Evolutionary conservation across 257 asterid genomes (phyloP).

Genomic region (Penstemon barbatus): DNA sequence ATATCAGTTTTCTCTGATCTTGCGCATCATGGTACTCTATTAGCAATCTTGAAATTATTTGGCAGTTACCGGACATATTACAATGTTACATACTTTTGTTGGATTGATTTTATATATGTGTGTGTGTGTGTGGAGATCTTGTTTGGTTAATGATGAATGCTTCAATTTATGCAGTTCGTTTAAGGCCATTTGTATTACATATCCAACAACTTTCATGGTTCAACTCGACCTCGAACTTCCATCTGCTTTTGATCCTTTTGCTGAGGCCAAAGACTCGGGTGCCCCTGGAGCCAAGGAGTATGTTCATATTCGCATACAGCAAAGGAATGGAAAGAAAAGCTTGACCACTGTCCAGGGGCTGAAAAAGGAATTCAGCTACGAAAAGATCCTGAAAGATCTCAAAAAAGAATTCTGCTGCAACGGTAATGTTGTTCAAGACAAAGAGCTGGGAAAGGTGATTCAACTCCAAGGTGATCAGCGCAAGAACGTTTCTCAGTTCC

Average conservation of each 20-base stretch:
- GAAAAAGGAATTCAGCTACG: conserved; percentile 53
- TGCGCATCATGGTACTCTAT: too few relatives aligned
- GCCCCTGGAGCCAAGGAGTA: conserved; percentile 58
- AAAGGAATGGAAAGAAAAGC: conserved; percentile 62
- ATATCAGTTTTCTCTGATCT: too few relatives aligned
- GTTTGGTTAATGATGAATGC: too few relatives aligned
- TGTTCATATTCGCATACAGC: conserved; percentile 62
- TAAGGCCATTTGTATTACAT: background rate
- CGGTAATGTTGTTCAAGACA: conserved; percentile 60
- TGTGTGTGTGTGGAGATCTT: too few relatives aligned
- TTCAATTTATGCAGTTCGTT: conserved; percentile 8
- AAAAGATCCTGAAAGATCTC: conserved; percentile 50
- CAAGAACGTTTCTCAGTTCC: conserved; percentile 54
- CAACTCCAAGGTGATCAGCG: conserved; percentile 68
- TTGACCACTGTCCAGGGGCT: conserved; percentile 54
- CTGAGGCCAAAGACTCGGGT: conserved; percentile 50
- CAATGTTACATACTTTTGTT: background rate
- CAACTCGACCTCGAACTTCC: conserved; percentile 46
- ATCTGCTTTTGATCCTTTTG: conserved; percentile 50
- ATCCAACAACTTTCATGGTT: conserved; percentile 44
- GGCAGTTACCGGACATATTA: background rate
- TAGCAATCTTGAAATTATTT: too few relatives aligned
- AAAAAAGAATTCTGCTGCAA: conserved; percentile 65
- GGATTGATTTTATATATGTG: background rate
- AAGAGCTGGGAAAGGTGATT: conserved; percentile 53